Base-by-base conservation (phyloP, 331 rosid genomes). In the Rosa hybrid region DNA sequence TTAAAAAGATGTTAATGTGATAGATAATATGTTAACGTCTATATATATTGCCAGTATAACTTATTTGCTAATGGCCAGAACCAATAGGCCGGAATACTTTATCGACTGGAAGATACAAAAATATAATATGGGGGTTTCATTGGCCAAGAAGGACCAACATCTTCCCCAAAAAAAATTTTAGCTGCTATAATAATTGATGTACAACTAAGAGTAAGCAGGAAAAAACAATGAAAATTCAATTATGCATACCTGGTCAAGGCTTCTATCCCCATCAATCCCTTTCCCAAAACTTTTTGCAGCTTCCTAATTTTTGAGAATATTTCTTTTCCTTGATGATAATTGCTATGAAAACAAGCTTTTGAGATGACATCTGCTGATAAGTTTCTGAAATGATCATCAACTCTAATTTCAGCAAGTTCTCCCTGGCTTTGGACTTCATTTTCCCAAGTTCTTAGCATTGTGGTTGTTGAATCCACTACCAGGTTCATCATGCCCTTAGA, bases 311-410 rank as follows among this genome's bases (percentile, higher is more conserved):
- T 90, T 60, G 81, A 70, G 83, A 90, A 90, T 75, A 91, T 90
- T 69, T 88, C 86, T 71, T 85, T 85, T 27, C 97, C 98, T 78
- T 88, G 84, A 2, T 41, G 51, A 84, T 87, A 91, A 76, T 84
- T 84, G 86, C 92, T 91, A 41, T 93, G 93, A 72, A 93, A 91
- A 85, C 92, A 93, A 20, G 94, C 89, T 75, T 80, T 88, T 0
- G 93, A 87, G 57, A 90, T 88, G 60, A 90, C 82, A 62, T 92
- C 97, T 0, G 86, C 92, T 0, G 89, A 92, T 81, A 91, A 86
- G 81, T 87, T 83, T 85, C 86, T 77, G 59, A 91, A 51, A 80
- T 90, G 82, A 0, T 81, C 89, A 78, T 89, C 91, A 23, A 93
- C 16, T 56, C 77, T 87, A 18, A 91, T 81, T 30, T 87, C 92